Evolutionary conservation across 176 grass and related monocot genomes (phyloP), one percentile per base, ranked within the genome.

Genomic region (Avena sativa): DNA sequence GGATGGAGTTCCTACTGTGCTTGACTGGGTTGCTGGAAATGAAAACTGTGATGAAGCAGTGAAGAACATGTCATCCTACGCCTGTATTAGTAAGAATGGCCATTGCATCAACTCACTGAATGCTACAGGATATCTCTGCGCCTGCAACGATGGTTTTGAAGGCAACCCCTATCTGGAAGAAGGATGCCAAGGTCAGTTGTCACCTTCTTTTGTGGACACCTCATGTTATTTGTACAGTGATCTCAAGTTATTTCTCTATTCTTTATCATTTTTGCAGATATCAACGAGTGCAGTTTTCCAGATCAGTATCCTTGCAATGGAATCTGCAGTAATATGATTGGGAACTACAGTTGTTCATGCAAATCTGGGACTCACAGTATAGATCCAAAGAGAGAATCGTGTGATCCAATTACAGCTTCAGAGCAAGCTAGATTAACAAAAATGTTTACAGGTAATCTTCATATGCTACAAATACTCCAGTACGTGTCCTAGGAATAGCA

Each of bases 391-490:
- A 65, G 6, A 76, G 59, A 87, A 53, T 2, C 70, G 14, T 87
- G 79, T 7, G 26, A 9, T 19, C 86, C 79, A 59, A 49, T 32
- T 72, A 61, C 38, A 82, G 20, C 23, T 76, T 81, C 59, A 86
- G 78, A 85, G 38, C 81, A 51, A 66, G 50, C 88, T 62, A 70
- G 26, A 76, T n/a, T 83, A 48, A 90, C 79, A 63, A 90, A 86
- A 90, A 51, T 21, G 30, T 90, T 90, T 72, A 70, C 77, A 90
- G 89, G 89, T 90, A 89, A 85, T 74, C 38, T 84, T 20, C 48
- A 49, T 64, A 9, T 67, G 50, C 47, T 82, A 25, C 12, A 78
- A 49, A 76, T 6, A 66, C 11, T 75, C 81, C 60, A 50, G 19
- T 58, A 28, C 19, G 19, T 63, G 23, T 55, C n/a, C 26, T 12